phyloP scores from a whole-genome alignment of 2,329 filamentous ascomycete genomes.

The Exophiala sp. region DNA sequence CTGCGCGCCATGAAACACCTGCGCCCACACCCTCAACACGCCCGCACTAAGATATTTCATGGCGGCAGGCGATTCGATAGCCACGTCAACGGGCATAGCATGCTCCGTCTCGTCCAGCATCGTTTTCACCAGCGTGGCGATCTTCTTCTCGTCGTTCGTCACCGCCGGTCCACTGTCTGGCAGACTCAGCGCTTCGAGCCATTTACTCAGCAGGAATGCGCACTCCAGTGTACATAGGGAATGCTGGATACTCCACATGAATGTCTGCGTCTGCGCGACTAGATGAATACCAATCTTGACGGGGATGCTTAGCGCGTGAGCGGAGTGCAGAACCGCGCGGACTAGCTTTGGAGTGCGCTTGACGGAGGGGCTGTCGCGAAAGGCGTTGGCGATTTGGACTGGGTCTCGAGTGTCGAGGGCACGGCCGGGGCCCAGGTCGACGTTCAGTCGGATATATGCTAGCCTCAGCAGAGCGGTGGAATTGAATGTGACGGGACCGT shows the following conservation, averaged over 20 bases:
- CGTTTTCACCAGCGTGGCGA: conserved; percentile 37
- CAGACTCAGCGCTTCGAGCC: conserved; percentile 36
- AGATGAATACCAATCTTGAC: conserved; percentile 39
- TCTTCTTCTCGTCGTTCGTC: conserved; percentile 38
- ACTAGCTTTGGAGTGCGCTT: conserved; percentile 57
- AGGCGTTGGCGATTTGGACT: conserved; percentile 55
- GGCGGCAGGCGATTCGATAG: conserved; percentile 31
- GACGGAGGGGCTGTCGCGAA: conserved; percentile 54
- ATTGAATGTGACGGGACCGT: conserved; percentile 64
- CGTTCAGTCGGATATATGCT: conserved; percentile 46
- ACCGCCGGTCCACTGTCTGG: conserved; percentile 34
- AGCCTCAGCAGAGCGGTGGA: conserved; percentile 61
- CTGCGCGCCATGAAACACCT: conserved; percentile 41
- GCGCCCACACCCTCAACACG: conserved; percentile 42
- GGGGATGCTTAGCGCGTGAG: conserved; percentile 62
- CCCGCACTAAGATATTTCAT: conserved; percentile 38
- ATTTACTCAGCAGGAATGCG: conserved; percentile 40
- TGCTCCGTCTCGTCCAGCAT: conserved; percentile 41
- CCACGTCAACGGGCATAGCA: conserved; percentile 19
- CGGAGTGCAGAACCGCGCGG: conserved; percentile 62
- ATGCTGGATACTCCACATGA: conserved; percentile 41
- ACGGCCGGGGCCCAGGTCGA: conserved; percentile 34
- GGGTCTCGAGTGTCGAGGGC: conserved; percentile 62
- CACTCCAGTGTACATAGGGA: conserved; percentile 40
- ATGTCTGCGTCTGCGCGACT: conserved; percentile 38